Conservation (phyloP, 2,329 filamentous ascomycete genomes). For the Sporothrix inflata region DNA sequence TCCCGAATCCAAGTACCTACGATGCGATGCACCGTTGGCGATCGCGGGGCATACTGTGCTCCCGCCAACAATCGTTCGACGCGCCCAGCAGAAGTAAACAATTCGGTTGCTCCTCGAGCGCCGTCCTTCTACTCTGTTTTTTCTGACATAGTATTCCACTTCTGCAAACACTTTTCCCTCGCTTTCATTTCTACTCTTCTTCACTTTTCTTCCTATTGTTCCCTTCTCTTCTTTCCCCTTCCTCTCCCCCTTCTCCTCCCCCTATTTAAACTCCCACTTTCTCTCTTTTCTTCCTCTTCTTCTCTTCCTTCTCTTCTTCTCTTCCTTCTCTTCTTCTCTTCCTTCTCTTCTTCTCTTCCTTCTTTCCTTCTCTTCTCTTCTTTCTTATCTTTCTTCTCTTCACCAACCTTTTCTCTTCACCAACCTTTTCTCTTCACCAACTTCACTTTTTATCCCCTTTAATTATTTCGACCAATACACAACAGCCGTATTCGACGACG, state of each 20-base stretch:
- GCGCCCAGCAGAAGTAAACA: not conserved
- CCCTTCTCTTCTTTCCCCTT: not conserved
- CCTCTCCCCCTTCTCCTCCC: not conserved
- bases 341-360: not conserved
- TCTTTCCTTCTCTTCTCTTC: not conserved
- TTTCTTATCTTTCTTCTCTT: not conserved
- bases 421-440: no score
- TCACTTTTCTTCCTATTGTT: not conserved
- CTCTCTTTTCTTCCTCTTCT: not conserved
- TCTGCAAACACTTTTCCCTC: not conserved
- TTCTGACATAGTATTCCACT: not conserved
- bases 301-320: not conserved
- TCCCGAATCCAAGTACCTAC: no score
- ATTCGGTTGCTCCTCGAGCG: no score
- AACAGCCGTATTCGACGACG: no score
- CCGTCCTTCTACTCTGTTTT: not conserved
- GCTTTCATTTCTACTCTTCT: no score
- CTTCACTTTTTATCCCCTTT: no score
- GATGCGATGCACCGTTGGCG: no score
- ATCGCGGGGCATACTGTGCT: not conserved
- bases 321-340: not conserved
- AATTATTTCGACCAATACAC: no score
- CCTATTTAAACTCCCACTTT: not conserved
- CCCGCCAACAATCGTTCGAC: not conserved
- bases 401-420: no score